These are phyloP conservation scores for Jimgerdemannia lactiflua DNA, from an alignment of 192 early-diverging fungal genomes.

Conservation along the genomic window DNA sequence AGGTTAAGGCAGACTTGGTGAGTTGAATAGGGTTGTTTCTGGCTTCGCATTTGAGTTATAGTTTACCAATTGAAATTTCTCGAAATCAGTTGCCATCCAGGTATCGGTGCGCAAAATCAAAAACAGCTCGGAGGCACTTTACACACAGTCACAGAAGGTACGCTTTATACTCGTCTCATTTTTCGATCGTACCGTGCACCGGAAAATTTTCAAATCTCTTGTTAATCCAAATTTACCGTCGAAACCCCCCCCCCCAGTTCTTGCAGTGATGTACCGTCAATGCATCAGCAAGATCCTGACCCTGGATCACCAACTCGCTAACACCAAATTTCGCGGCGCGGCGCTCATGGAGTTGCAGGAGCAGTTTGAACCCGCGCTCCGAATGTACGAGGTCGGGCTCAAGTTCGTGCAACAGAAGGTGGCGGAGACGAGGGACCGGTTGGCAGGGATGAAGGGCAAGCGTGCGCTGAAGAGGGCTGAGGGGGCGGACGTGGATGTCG, in stretches of 20 bases:
- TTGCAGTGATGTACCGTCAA: constrained; percentile 44
- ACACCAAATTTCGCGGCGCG: constrained; percentile 28
- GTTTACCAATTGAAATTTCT: neutral
- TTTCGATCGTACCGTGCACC: too few relatives aligned
- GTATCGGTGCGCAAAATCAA: constrained; percentile 45
- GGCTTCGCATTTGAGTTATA: too few relatives aligned
- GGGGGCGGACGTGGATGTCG: constrained; percentile 10
- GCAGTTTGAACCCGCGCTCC: constrained; percentile 7
- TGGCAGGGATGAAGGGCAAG: neutral
- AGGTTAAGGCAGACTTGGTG: constrained; percentile 39
- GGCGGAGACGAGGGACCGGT: constrained; percentile 17
- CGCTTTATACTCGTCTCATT: too few relatives aligned
- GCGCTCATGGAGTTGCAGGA: constrained; percentile 4
- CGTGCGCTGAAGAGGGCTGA: constrained; percentile 8
- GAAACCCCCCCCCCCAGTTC: constrained; percentile 18
- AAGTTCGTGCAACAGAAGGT: constrained; percentile 5
- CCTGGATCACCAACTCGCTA: constrained; percentile 29
- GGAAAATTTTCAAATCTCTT: too few relatives aligned
- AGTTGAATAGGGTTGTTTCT: neutral
- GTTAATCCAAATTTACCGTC: too few relatives aligned
- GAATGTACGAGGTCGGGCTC: constrained; percentile 15
- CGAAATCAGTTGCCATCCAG: constrained; percentile 49
- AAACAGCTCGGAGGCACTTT: constrained; percentile 41
- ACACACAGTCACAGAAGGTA: constrained; percentile 39
- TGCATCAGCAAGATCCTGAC: constrained; percentile 16